These are phyloP conservation scores for Cucumis cinereus DNA, from an alignment of 306 rosid species.

Conservation along the genomic window DNA sequence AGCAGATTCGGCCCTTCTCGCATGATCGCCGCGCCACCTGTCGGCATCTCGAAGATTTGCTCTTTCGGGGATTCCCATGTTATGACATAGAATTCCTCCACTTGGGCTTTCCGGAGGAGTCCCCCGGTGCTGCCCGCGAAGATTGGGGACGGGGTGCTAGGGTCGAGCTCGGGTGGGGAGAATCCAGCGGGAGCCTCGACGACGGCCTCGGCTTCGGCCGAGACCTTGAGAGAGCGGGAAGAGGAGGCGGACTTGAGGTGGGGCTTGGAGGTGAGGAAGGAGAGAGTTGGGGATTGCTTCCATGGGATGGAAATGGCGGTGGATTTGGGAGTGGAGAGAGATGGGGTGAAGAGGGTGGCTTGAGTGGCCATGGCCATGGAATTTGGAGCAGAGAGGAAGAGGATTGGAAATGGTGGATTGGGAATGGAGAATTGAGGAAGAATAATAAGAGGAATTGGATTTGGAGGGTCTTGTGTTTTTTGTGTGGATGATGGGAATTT, in stretches of 20 bases:
- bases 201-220: conserved; percentile 22
- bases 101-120: conserved; percentile 75
- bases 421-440: background rate
- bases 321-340: conserved; percentile 34
- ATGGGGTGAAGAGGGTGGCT: conserved; percentile 71
- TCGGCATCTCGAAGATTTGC: conserved; percentile 96
- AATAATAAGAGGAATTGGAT: background rate
- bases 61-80: conserved; percentile 93
- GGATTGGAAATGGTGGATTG: background rate
- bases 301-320: conserved; percentile 30
- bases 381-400: background rate
- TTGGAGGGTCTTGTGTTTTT: background rate
- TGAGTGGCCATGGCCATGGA: conserved; percentile 79
- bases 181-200: conserved; percentile 71
- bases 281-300: conserved; percentile 41
- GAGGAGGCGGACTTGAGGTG: conserved; percentile 17
- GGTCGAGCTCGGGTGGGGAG: conserved; percentile 85
- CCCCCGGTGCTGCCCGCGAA: conserved; percentile 97
- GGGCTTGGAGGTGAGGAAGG: conserved; percentile 41
- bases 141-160: conserved; percentile 88
- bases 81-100: conserved; percentile 87
- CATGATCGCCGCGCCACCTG: conserved; percentile 99
- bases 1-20: conserved; percentile 79
- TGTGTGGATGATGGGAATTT: conserved; percentile 19
- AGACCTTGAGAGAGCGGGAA: conserved; percentile 20